Evolutionary conservation across 805 yeast species (phyloP).

Genomic region (Ogataea dorogensis): DNA sequence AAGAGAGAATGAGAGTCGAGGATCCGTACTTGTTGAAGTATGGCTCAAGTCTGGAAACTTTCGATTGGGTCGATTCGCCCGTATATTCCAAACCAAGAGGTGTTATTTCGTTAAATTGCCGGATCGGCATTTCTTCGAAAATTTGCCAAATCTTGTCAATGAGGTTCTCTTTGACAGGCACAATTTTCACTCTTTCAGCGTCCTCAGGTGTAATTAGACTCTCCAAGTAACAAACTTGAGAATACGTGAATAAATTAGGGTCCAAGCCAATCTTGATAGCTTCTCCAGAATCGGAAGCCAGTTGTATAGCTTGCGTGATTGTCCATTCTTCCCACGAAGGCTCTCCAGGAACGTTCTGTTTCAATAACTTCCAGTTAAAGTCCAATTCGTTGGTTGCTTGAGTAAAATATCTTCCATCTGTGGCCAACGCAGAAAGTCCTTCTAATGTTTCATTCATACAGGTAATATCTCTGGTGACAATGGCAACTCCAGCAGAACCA

Average conservation of each 20-base stretch:
- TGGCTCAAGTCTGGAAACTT: conserved; percentile 48
- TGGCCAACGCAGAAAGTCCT: conserved; percentile 53
- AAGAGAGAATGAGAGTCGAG: conserved; percentile 38
- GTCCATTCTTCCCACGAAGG: conserved; percentile 62
- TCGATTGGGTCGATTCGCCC: conserved; percentile 63
- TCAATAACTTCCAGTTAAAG: conserved; percentile 56
- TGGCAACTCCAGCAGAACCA: conserved; percentile 62
- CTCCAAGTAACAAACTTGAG: conserved; percentile 34
- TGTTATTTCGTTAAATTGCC: conserved; percentile 50
- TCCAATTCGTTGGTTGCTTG: conserved; percentile 60
- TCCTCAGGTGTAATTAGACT: conserved; percentile 32
- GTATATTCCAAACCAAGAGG: conserved; percentile 52
- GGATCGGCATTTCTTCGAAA: conserved; percentile 61
- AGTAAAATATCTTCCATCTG: conserved; percentile 60
- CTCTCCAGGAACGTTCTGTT: conserved; percentile 48
- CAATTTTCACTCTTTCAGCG: conserved; percentile 35
- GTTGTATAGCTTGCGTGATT: conserved; percentile 47
- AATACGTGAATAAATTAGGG: conserved; percentile 46
- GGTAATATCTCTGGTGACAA: conserved; percentile 52
- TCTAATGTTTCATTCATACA: conserved; percentile 53
- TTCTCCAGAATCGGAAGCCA: conserved; percentile 45
- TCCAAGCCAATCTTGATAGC: conserved; percentile 42
- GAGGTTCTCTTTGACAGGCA: conserved; percentile 47
- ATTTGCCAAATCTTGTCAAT: conserved; percentile 48
- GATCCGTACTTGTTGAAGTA: conserved; percentile 35